phyloP scores from a whole-genome alignment of 2,329 filamentous ascomycete genomes.

The Calonectria pseudoturangicola region DNA sequence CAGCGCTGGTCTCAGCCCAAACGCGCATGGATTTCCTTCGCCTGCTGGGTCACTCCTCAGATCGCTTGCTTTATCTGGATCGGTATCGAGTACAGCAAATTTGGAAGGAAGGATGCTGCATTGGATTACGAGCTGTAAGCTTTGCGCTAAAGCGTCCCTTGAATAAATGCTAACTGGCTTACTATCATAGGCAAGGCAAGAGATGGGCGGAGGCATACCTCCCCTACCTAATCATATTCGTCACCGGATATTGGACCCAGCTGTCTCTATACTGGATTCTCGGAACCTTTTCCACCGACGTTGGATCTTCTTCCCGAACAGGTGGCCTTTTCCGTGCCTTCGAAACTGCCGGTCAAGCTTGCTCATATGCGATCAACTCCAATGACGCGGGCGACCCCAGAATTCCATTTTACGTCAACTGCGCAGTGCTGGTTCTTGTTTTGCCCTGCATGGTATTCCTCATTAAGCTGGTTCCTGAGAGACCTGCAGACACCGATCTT shows the following conservation, averaged over 20 bases:
- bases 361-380: constrained; percentile 57
- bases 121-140: constrained; percentile 37
- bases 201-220: constrained; percentile 38
- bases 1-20: constrained; percentile 30
- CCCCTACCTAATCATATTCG: constrained; percentile 37
- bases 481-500: constrained; percentile 17
- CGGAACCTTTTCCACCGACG: constrained; percentile 59
- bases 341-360: constrained; percentile 56
- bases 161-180: background rate
- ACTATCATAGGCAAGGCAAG: constrained; percentile 9
- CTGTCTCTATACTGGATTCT: constrained; percentile 60
- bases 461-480: constrained; percentile 33
- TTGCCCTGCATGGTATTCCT: constrained; percentile 39
- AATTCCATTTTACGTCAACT: constrained; percentile 37
- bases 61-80: constrained; percentile 39
- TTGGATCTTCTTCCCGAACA: constrained; percentile 55
- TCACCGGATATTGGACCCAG: constrained; percentile 38
- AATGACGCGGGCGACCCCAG: constrained; percentile 35
- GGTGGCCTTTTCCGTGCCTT: constrained; percentile 56
- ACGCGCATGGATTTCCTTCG: constrained; percentile 31
- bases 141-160: background rate
- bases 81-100: constrained; percentile 36
- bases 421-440: constrained; percentile 18
- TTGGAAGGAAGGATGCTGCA: constrained; percentile 20
- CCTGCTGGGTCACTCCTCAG: constrained; percentile 37